Percentiles rank a stretch among this genome's conserved stretches.
Conservation (phyloP, 163 green algal species). For the Scenedesmus sp. region DNA sequence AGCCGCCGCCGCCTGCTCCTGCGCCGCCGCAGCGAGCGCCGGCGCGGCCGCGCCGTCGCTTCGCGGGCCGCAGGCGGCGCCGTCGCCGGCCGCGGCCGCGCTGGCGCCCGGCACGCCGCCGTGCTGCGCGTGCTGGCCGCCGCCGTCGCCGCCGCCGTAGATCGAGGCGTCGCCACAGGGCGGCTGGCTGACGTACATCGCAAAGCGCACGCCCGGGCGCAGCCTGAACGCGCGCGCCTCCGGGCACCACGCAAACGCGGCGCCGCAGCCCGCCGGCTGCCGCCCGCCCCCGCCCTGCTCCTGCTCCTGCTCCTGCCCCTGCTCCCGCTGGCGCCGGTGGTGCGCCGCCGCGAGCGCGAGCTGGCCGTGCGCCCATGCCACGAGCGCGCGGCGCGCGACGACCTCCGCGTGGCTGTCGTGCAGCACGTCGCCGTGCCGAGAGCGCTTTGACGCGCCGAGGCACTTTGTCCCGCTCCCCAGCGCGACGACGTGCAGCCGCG, state of each 20-base stretch:
- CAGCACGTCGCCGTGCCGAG: constrained; percentile 61
- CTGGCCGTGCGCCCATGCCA: constrained; percentile 74
- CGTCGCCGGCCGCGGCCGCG: constrained; percentile 3
- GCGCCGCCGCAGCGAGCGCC: constrained; percentile 14
- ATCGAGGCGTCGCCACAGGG: constrained; percentile 90
- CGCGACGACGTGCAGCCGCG: constrained; percentile 48
- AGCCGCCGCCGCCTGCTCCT: constrained; percentile 19
- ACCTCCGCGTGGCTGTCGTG: constrained; percentile 89
- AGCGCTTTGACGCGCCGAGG: constrained; percentile 51
- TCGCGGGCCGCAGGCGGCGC: neutral
- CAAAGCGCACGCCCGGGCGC: constrained; percentile 65
- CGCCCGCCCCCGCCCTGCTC: neutral
- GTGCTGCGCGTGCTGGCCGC: constrained; percentile 46
- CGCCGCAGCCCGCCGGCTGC: neutral
- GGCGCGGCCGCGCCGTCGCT: neutral
- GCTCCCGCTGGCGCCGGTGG: neutral
- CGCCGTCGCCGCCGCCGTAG: constrained; percentile 22
- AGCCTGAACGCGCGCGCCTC: constrained; percentile 48
- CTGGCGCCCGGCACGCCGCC: too few species aligned
- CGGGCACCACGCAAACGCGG: constrained; percentile 39
- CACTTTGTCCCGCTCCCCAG: constrained; percentile 89
- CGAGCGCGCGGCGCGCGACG: constrained; percentile 70
- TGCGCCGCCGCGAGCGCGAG: constrained; percentile 31
- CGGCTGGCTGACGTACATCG: constrained; percentile 83
- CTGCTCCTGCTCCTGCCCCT: constrained; percentile 12